Percentiles rank a stretch among this genome's conserved stretches.
phyloP scores from a whole-genome alignment of 2,329 filamentous ascomycete species.

The Aspergillus sergii region DNA sequence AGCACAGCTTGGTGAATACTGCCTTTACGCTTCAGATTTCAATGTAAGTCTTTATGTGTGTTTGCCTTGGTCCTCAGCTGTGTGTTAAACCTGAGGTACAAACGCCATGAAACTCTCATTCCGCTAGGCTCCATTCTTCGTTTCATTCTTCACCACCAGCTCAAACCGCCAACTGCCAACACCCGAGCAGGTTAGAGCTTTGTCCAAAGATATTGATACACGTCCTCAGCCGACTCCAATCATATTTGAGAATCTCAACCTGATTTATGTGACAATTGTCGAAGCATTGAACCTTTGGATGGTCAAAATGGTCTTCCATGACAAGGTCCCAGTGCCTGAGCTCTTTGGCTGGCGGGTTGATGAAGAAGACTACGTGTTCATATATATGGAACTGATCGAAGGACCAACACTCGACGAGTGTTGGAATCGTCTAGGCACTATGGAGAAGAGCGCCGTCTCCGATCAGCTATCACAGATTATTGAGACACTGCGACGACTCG shows the following conservation, averaged over 20 bases:
- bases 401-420: conserved; percentile 28
- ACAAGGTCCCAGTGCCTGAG: conserved; percentile 38
- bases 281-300: conserved; percentile 31
- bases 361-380: conserved; percentile 25
- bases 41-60: no score
- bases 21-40: no score
- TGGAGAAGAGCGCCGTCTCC: conserved; percentile 19
- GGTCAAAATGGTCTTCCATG: conserved; percentile 20
- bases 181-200: not conserved
- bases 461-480: conserved; percentile 22
- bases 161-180: not conserved
- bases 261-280: conserved; percentile 22
- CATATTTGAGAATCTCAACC: conserved; percentile 19
- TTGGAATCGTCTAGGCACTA: conserved; percentile 23
- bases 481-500: conserved; percentile 19
- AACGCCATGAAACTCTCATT: no score
- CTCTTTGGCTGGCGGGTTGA: conserved; percentile 39
- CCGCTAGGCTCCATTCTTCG: no score
- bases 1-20: no score
- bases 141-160: conserved; percentile 26
- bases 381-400: conserved; percentile 38
- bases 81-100: no score
- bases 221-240: conserved; percentile 13
- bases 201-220: conserved; percentile 6
- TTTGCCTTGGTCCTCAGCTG: no score